Evolutionary conservation across 2,329 filamentous ascomycete genomes (phyloP).

Genomic region (Trichoderma sp.): DNA sequence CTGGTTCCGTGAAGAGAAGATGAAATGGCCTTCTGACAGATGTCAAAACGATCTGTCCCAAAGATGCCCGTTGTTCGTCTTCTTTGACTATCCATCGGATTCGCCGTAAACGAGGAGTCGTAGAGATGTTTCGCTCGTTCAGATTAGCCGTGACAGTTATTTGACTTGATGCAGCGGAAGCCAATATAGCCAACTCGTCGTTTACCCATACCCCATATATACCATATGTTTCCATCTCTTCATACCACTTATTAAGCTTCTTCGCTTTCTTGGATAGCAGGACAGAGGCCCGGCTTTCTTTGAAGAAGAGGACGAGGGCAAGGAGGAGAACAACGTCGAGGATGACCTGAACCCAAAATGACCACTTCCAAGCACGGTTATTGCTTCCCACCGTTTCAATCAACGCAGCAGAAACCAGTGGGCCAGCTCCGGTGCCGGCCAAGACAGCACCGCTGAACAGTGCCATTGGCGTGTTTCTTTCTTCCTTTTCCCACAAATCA

Average conservation of each 20-base stretch:
- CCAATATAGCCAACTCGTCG: slow-evolving; percentile 17
- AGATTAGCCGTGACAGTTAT: slow-evolving; percentile 22
- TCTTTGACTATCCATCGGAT: slow-evolving; percentile 78
- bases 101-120: slow-evolving; percentile 37
- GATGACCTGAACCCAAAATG: slow-evolving; percentile 84
- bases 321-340: slow-evolving; percentile 58
- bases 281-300: slow-evolving; percentile 79
- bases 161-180: slow-evolving; percentile 26
- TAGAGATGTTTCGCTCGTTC: neutral
- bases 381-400: slow-evolving; percentile 54
- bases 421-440: slow-evolving; percentile 76
- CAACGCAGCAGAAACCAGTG: slow-evolving; percentile 68
- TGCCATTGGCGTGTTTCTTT: slow-evolving; percentile 86
- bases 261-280: slow-evolving; percentile 73
- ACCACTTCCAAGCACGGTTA: slow-evolving; percentile 70
- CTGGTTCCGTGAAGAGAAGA: slow-evolving; percentile 71
- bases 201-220: slow-evolving; percentile 47
- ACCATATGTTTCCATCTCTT: slow-evolving; percentile 64
- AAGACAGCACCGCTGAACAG: slow-evolving; percentile 79
- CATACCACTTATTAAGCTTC: slow-evolving; percentile 76
- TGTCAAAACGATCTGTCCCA: slow-evolving; percentile 67
- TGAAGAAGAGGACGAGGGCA: slow-evolving; percentile 67
- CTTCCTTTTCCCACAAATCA: slow-evolving; percentile 76
- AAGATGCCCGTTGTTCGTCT: slow-evolving; percentile 70
- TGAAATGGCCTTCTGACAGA: slow-evolving; percentile 78